Base-by-base conservation (phyloP, 768 basidiomycete genomes). In the Tulasnella sp. region DNA sequence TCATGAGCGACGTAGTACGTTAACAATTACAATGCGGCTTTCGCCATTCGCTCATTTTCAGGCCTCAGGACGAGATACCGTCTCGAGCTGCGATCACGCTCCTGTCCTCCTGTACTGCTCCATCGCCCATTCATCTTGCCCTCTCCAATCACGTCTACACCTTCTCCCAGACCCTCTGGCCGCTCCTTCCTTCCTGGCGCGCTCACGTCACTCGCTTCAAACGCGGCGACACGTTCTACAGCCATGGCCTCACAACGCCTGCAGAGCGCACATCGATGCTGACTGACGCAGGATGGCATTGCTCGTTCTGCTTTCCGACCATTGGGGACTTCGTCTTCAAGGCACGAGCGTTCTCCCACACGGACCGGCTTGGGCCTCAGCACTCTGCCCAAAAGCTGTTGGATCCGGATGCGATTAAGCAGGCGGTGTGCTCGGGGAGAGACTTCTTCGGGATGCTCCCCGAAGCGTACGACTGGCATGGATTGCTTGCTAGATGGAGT, bases 231-330 rank as follows among this genome's bases (percentile, higher is more conserved):
- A 55, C 53, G 11, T 22, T 42, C 9, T 55, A 55, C 53, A 25
- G 22, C 24, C 53, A 55, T 42, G 43, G 38, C 31, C n/a, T 55
- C 7, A 31, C 38, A 4, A n/a, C 41, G 10, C 41, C 38, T 22
- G 25, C 49, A 9, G 29, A 29, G 8, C n/a, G 12, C 29, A 25
- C 41, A 4, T n/a, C 21, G 24, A 43, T 55, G 38, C 43, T 55
- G 21, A 55, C 21, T 22, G 53, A 55, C 29, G 53, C 53, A 43
- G 53, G 53, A 24, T 55, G 53, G 53, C 53, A 55, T 42, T 55
- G 53, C 43, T 43, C 38, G 11, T 55, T 55, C 25, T 55, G 53
- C 41, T 55, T 55, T 42, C 38, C 38, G 19, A 43, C n/a, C 19
- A 7, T 55, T 11, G 34, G 38, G 2, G 53, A 55, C 53, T 55